Base-by-base conservation (phyloP, 108 stramenopile genomes). In the Parmales sp. region DNA sequence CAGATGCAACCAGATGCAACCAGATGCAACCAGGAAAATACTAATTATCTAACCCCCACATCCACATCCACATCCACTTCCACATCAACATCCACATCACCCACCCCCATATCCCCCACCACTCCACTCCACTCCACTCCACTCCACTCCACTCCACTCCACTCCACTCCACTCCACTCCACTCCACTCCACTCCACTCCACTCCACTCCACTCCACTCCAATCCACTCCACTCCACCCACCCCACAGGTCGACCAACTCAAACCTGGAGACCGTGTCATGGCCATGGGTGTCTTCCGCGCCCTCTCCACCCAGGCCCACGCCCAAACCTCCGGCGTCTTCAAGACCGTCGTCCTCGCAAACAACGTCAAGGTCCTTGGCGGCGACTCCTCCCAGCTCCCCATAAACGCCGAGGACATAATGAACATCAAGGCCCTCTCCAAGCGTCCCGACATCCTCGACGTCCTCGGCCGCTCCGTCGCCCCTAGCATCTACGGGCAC, bases 401-500 rank as follows among this genome's bases (percentile, higher is more conserved):
- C 19, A 86, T 94, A 65, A 82, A 79, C 46, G 74, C 86, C 20
- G 66, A 78, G 26, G 96, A 97, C 68, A 78, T 96, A 16, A 78
- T 81, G 8, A 84, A 72, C 46, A 96, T 96, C 54, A 84, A 87
- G 28, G 66, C 78, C 13, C 69, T 95, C 38, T 86, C 86, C 20
- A 86, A 92, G 63, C 75, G 86, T 13, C 43, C 68, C 6, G 89
- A 91, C 77, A 88, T 92, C 67, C 71, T 95, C 49, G 67, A 73
- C 38, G 69, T 92, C 2, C 71, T 97, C 22, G 91, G 90, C 36
- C 74, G 96, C 31, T 88, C 87, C 60, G 60, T 99, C 1, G 88
- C 93, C 39, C 98, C 98, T 6, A 90, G 90, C 37, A 99, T 99
- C 66, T 96, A 94, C 77, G 98, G 98, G 23, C 98, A 99, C 69